Evolutionary conservation across 2,329 filamentous ascomycete genomes (phyloP).

Genomic region (Colletotrichum sansevieriae): DNA sequence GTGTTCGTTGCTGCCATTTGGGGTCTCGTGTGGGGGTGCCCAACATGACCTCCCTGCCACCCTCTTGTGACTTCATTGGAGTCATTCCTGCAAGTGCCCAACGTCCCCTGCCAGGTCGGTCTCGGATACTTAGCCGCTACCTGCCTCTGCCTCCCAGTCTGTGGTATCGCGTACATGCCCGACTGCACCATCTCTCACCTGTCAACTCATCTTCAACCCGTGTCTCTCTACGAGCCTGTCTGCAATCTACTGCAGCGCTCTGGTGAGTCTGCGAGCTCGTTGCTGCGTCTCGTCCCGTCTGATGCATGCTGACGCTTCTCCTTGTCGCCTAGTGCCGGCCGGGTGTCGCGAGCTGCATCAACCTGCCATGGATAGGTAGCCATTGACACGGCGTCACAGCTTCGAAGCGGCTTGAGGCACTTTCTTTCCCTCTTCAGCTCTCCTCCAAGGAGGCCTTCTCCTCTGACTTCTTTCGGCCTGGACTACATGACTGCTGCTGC

Average conservation of each 20-base stretch:
- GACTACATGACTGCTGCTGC: too few relatives aligned
- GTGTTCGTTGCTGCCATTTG: slow-evolving; percentile 28
- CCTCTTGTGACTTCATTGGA: slow-evolving; percentile 11
- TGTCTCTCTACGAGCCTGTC: slow-evolving; percentile 8
- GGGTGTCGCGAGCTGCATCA: slow-evolving; percentile 26
- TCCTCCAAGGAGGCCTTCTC: slow-evolving; percentile 6
- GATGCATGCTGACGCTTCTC: slow-evolving; percentile 22
- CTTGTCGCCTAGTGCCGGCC: slow-evolving; percentile 22
- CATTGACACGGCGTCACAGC: slow-evolving; percentile 12
- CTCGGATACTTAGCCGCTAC: slow-evolving; percentile 26
- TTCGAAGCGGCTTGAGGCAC: slow-evolving; percentile 4
- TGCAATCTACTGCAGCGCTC: slow-evolving; percentile 24
- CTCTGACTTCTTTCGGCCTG: too few relatives aligned
- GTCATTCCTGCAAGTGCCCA: slow-evolving; percentile 30
- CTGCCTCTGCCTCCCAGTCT: not conserved
- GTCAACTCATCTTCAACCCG: slow-evolving; percentile 30
- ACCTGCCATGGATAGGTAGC: slow-evolving; percentile 23
- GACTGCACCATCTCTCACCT: slow-evolving; percentile 2
- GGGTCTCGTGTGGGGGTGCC: slow-evolving; percentile 36
- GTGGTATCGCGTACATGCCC: slow-evolving; percentile 10
- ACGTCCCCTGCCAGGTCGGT: slow-evolving; percentile 24
- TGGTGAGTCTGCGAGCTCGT: slow-evolving; percentile 22
- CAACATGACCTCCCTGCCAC: slow-evolving; percentile 29
- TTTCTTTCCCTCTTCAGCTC: not conserved
- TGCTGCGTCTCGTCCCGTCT: slow-evolving; percentile 30